Evolutionary conservation across 345 rosid genomes (phyloP).

Genomic region (Psidium guajava): DNA sequence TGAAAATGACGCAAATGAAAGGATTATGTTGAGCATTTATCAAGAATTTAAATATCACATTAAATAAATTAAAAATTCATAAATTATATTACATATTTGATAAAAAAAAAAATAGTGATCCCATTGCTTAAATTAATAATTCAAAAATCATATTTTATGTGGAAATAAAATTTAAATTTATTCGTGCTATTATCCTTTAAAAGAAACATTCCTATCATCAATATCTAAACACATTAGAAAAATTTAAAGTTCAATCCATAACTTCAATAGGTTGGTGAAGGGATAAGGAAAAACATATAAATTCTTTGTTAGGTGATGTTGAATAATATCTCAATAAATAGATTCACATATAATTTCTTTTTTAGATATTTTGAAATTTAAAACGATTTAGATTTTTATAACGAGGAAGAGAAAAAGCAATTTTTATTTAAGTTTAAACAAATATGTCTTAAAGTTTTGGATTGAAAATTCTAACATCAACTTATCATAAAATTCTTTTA

Average conservation of each 20-base stretch:
- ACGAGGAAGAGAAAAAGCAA: neutral
- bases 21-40: neutral
- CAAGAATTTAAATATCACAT: neutral
- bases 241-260: neutral
- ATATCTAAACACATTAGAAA: neutral
- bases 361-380: neutral
- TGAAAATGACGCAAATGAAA: neutral
- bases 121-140: neutral
- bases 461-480: neutral
- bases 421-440: neutral
- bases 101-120: too few relatives aligned
- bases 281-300: neutral
- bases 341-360: neutral
- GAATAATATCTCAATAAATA: fast-evolving
- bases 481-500: neutral
- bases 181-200: neutral
- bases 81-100: neutral
- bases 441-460: neutral
- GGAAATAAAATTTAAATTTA: fast-evolving
- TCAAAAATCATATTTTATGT: neutral
- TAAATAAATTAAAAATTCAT: neutral
- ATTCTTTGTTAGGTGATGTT: fast-evolving
- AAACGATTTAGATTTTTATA: neutral
- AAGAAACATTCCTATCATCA: neutral
- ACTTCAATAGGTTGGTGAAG: neutral